Conservation (phyloP, 2,329 filamentous ascomycete species). For the Arthrobotrys megalospora region DNA sequence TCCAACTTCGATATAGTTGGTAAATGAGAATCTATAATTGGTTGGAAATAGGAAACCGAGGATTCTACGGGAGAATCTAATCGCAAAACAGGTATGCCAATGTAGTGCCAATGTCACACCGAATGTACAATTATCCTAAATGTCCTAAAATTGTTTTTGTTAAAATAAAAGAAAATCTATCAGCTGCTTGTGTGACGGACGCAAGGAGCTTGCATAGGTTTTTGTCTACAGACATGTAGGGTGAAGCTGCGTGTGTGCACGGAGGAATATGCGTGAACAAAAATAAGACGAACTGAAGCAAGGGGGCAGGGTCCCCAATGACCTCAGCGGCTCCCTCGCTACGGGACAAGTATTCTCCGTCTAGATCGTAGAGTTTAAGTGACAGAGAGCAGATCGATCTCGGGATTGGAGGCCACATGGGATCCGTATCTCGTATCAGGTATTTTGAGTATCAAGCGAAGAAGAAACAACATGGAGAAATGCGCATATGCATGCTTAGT, state of each 20-base stretch:
- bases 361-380: constrained; percentile 32
- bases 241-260: constrained; percentile 5
- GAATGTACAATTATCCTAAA: neutral
- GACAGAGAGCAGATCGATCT: constrained; percentile 45
- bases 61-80: constrained; percentile 5
- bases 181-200: constrained; percentile 39
- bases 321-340: constrained; percentile 56
- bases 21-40: constrained; percentile 25
- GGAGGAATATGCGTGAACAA: constrained; percentile 30
- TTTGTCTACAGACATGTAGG: constrained; percentile 13
- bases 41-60: constrained; percentile 52
- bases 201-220: constrained; percentile 33
- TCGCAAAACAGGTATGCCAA: constrained; percentile 11
- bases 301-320: constrained; percentile 50
- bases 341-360: constrained; percentile 41
- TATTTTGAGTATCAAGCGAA: constrained; percentile 24
- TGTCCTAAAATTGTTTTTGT: neutral
- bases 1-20: constrained; percentile 33
- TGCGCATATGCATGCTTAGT: constrained; percentile 5
- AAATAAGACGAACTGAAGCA: constrained; percentile 50
- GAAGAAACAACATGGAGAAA: constrained; percentile 5
- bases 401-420: constrained; percentile 45
- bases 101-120: constrained; percentile 5
- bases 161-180: constrained; percentile 7
- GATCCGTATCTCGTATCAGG: constrained; percentile 25